Evolutionary conservation across 2,329 filamentous ascomycete genomes (phyloP), one percentile per base, ranked within the genome.

Genomic region (Ophiostoma ulmi): DNA sequence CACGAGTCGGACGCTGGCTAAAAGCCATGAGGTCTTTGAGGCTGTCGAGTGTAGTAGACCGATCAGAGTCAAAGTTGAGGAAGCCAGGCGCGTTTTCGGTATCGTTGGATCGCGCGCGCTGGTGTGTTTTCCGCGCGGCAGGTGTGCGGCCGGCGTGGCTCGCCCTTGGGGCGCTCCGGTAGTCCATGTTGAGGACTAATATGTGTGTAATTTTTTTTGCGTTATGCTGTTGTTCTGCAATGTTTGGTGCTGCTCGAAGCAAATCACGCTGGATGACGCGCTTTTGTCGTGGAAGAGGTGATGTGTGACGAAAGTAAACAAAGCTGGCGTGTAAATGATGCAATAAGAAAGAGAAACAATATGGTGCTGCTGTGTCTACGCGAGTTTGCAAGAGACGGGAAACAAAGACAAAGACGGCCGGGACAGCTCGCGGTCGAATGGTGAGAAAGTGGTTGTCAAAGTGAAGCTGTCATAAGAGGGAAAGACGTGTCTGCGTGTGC

Each of bases 11-110:
- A 31, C 72, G 72, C 71, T 72, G 72, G 68, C 68, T 69, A 17
- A 72, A 67, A 11, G 71, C 72, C 73, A 74, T 74, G 22, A 74
- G 69, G 69, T 73, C 69, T 52, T 73, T 73, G 68, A 74, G 72
- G 63, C 72, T 73, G 68, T 74, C 73, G 48, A 74, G 71, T 0
- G 73, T 74, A 0, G 73, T 70, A 1, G 72, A 73, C 14, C 70
- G 72, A 55, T 74, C 74, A 66, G 74, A 74, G 70, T 74, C 74
- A 68, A 67, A 71, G 70, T 72, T 35, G 11, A 71, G 68, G n/a
- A 71, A 20, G 44, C 66, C 70, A 7, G 41, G 66, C 41, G 67
- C 67, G 67, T 68, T 36, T 31, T 20, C 11, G 17, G 35, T 5
- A n/a, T 67, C 36, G 38, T 67, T 67, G 65, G 65, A 67, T 8